phyloP scores from a whole-genome alignment of 768 basidiomycete species.

The Pleurotus tuoliensis region DNA sequence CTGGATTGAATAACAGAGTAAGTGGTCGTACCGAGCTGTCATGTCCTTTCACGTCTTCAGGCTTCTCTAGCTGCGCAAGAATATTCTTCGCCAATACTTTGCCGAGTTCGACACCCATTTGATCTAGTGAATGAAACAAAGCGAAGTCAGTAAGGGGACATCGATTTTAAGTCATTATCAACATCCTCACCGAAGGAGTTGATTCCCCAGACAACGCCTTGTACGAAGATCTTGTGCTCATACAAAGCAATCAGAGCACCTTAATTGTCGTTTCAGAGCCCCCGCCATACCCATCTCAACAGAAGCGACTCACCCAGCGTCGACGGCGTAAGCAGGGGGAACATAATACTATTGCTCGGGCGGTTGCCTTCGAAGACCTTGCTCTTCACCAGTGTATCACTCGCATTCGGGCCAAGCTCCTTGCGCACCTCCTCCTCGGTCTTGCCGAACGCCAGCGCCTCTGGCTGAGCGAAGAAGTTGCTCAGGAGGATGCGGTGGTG shows the following conservation, averaged over 20 bases:
- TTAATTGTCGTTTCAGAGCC: slow-evolving; percentile 11
- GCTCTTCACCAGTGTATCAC: slow-evolving; percentile 86
- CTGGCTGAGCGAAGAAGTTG: slow-evolving; percentile 98
- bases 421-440: slow-evolving; percentile 80
- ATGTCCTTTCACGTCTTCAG: slow-evolving; percentile 79
- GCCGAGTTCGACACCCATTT: slow-evolving; percentile 99
- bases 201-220: slow-evolving; percentile 97
- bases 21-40: slow-evolving; percentile 65
- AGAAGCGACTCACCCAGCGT: slow-evolving; percentile 60
- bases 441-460: slow-evolving; percentile 98
- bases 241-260: slow-evolving; percentile 85
- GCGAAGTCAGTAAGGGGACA: neutral
- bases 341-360: slow-evolving; percentile 94
- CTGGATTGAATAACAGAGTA: neutral
- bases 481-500: slow-evolving; percentile 97
- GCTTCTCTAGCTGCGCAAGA: slow-evolving; percentile 77
- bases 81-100: slow-evolving; percentile 98
- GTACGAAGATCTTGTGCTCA: slow-evolving; percentile 99
- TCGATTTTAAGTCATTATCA: neutral
- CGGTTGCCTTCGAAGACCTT: slow-evolving; percentile 98
- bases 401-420: slow-evolving; percentile 63
- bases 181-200: slow-evolving; percentile 87
- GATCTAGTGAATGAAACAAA: slow-evolving; percentile 47
- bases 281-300: neutral
- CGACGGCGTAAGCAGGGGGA: slow-evolving; percentile 88